These are phyloP conservation scores for Neurospora tetraspora DNA, from an alignment of 495 filamentous ascomycete species.

Conservation along the genomic window DNA sequence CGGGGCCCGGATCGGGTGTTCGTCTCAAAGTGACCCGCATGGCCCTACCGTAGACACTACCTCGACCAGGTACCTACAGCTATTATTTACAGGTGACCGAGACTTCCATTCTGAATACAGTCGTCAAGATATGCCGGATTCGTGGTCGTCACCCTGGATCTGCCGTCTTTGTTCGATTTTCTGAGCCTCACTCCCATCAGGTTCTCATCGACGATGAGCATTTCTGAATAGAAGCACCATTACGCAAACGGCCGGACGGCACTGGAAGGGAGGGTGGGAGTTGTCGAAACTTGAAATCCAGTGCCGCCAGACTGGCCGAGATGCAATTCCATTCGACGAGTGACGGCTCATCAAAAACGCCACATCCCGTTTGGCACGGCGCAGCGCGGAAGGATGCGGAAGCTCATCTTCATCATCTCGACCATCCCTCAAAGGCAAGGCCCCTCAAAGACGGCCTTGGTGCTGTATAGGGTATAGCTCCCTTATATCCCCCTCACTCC, in stretches of 20 bases:
- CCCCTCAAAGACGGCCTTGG: background rate
- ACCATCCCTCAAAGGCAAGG: background rate
- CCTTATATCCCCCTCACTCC: background rate
- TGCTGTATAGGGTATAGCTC: background rate
- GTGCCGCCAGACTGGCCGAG: constrained; percentile 4
- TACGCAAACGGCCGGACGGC: background rate
- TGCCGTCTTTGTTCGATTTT: background rate
- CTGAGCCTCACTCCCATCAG: background rate
- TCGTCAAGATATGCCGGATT: background rate
- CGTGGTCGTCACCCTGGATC: background rate
- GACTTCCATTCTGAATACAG: background rate
- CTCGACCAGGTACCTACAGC: background rate
- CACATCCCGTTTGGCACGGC: constrained; percentile 9
- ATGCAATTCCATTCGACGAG: background rate
- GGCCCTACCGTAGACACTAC: background rate
- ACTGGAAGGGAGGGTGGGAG: background rate
- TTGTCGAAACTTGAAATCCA: constrained; percentile 3
- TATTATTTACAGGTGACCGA: background rate
- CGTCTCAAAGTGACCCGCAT: background rate
- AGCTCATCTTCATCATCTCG: background rate
- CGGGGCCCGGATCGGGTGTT: background rate
- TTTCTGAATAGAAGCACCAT: background rate
- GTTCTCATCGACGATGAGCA: background rate
- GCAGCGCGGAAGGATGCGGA: constrained; percentile 24
- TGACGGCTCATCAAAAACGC: constrained; percentile 7